phyloP scores from a whole-genome alignment of 192 early-diverging fungal species.

The Entomortierella chlamydospora region DNA sequence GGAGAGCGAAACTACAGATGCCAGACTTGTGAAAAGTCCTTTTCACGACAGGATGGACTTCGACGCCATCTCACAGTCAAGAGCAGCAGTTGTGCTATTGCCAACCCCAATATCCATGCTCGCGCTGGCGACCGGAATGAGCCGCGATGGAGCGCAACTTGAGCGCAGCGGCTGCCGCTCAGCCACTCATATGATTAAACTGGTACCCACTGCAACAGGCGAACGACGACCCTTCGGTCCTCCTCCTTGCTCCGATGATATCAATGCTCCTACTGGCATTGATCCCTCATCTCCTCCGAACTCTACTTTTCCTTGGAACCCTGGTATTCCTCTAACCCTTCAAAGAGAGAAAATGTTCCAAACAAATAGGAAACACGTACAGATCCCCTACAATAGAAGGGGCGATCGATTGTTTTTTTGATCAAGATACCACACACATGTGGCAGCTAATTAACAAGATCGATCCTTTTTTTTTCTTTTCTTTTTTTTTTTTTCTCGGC shows the following conservation, averaged over 20 bases:
- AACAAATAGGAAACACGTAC: not conserved
- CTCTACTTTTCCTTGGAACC: slow-evolving; percentile 30
- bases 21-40: slow-evolving; percentile 59
- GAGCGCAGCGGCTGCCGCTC: slow-evolving; percentile 4
- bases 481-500: no score
- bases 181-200: slow-evolving; percentile 5
- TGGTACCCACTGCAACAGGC: not conserved
- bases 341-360: not conserved
- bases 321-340: slow-evolving; percentile 1
- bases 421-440: no score
- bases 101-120: not conserved
- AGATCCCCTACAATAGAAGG: not conserved
- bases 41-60: slow-evolving; percentile 75
- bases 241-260: slow-evolving; percentile 5
- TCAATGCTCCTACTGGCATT: slow-evolving; percentile 9
- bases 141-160: slow-evolving; percentile 11
- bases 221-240: slow-evolving; percentile 4
- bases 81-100: slow-evolving; percentile 2
- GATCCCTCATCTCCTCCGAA: slow-evolving; percentile 4
- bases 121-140: not conserved
- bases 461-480: no score
- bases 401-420: no score
- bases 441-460: no score
- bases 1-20: slow-evolving; percentile 67
- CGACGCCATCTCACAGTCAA: slow-evolving; percentile 57